A percentile compares a stretch with the other conserved stretches of the same genome.
Evolutionary conservation across 1,284 basidiomycete genomes (phyloP).

Genomic region (Tilletia caries): DNA sequence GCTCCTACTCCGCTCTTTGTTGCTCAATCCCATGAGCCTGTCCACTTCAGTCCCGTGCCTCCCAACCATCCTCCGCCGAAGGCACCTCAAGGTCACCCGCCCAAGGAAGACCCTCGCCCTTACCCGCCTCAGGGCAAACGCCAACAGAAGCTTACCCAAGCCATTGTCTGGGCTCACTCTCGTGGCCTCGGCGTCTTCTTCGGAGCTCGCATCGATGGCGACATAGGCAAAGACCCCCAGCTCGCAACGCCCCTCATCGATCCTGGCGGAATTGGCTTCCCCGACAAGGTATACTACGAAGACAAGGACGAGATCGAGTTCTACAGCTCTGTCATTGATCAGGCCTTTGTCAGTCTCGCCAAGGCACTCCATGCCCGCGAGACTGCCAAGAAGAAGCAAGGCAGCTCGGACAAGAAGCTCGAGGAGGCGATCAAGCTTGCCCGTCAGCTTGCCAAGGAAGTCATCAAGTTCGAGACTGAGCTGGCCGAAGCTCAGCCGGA

Average conservation of each 20-base stretch:
- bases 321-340: conserved; percentile 70
- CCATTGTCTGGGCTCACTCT: conserved; percentile 78
- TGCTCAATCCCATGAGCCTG: conserved; percentile 60
- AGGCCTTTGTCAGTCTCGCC: conserved; percentile 59
- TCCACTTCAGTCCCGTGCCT: conserved; percentile 25
- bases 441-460: conserved; percentile 65
- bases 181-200: conserved; percentile 67
- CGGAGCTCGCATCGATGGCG: conserved; percentile 75
- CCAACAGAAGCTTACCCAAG: conserved; percentile 67
- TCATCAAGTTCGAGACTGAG: conserved; percentile 75
- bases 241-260: conserved; percentile 79
- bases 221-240: conserved; percentile 83
- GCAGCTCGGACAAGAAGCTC: conserved; percentile 50
- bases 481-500: conserved; percentile 69
- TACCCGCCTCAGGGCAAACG: conserved; percentile 35
- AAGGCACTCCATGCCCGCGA: conserved; percentile 62
- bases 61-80: conserved; percentile 38
- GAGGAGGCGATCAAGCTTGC: conserved; percentile 58
- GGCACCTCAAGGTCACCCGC: conserved; percentile 35
- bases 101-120: conserved; percentile 29
- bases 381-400: conserved; percentile 53
- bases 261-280: conserved; percentile 78
- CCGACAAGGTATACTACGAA: conserved; percentile 90
- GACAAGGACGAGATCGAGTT: conserved; percentile 69
- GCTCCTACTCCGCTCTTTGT: conserved; percentile 60